A percentile compares a stretch with the other conserved stretches of the same genome.
Evolutionary conservation across 495 filamentous ascomycete species (phyloP).

Genomic region (Cairneyella variabilis): DNA sequence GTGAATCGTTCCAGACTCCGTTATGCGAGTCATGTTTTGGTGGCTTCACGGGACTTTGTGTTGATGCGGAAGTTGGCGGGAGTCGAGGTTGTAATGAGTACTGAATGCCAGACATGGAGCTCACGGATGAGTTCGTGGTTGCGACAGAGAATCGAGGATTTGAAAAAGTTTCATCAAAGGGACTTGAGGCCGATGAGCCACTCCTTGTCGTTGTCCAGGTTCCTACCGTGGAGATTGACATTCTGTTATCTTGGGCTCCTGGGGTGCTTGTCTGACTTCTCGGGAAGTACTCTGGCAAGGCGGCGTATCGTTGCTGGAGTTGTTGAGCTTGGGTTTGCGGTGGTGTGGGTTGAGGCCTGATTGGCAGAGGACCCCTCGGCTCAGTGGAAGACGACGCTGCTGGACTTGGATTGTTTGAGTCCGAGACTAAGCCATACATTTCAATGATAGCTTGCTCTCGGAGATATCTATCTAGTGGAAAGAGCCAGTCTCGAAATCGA

Average conservation of each 20-base stretch:
- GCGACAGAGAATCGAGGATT: constrained; percentile 1
- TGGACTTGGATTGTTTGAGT: neutral
- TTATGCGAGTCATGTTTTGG: constrained; percentile 15
- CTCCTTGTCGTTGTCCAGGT: constrained; percentile 10
- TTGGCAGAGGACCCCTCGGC: neutral
- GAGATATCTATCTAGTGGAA: neutral
- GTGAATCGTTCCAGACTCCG: constrained; percentile 14
- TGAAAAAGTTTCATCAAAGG: neutral
- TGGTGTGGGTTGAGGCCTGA: constrained; percentile 9
- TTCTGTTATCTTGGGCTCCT: neutral
- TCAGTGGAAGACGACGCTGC: neutral
- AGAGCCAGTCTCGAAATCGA: constrained; percentile 2
- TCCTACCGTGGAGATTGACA: constrained; percentile 1
- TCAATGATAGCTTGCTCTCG: constrained; percentile 3
- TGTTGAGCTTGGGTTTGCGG: neutral
- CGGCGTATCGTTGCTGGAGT: neutral
- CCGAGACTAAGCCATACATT: constrained; percentile 9
- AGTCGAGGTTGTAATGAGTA: neutral
- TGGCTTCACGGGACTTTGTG: constrained; percentile 1
- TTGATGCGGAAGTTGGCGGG: neutral
- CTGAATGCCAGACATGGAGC: neutral
- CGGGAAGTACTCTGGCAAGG: neutral
- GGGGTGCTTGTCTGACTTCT: too few species aligned
- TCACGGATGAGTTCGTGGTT: constrained; percentile 8
- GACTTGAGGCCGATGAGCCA: neutral